phyloP scores from a whole-genome alignment of 768 basidiomycete species.

The Termitomyces sp. region DNA sequence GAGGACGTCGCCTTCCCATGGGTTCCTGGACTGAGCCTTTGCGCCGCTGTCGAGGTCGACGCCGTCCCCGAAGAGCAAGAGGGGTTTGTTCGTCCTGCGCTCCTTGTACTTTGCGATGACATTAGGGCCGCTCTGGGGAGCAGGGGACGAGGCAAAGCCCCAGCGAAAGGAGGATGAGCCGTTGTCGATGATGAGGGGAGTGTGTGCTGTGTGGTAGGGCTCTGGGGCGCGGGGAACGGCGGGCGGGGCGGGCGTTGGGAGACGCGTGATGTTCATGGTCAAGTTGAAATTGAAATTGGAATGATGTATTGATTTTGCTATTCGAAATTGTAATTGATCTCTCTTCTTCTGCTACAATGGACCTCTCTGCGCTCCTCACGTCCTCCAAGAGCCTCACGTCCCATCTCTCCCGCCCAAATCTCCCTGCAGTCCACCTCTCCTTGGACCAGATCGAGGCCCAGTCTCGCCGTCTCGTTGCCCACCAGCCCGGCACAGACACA shows the following conservation, averaged over 20 bases:
- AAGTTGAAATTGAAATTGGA: not conserved
- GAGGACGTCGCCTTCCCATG: conserved; percentile 94
- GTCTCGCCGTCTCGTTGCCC: conserved; percentile 78
- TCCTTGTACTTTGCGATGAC: conserved; percentile 88
- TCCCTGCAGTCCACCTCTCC: conserved; percentile 86
- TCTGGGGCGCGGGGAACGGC: conserved; percentile 26
- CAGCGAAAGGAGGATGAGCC: conserved; percentile 81
- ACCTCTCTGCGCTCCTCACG: conserved; percentile 68
- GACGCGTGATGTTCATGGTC: conserved; percentile 14
- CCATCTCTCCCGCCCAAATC: conserved; percentile 73
- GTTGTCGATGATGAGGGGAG: conserved; percentile 86
- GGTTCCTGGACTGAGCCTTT: conserved; percentile 69
- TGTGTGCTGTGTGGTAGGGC: conserved; percentile 47
- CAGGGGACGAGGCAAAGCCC: conserved; percentile 66
- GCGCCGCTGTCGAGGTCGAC: conserved; percentile 86
- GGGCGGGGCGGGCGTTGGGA: conserved; percentile 17
- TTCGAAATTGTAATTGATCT: too few relatives aligned
- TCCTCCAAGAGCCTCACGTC: conserved; percentile 73
- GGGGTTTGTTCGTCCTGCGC: conserved; percentile 73
- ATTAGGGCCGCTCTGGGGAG: conserved; percentile 64
- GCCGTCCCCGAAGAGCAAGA: conserved; percentile 87
- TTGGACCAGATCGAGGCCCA: conserved; percentile 95
- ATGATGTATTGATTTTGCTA: not conserved
- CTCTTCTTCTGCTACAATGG: conserved; percentile 26
- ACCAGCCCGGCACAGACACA: conserved; percentile 64